These are phyloP conservation scores for Knufia fluminis DNA, from an alignment of 2,329 filamentous ascomycete species.

Conservation along the genomic window DNA sequence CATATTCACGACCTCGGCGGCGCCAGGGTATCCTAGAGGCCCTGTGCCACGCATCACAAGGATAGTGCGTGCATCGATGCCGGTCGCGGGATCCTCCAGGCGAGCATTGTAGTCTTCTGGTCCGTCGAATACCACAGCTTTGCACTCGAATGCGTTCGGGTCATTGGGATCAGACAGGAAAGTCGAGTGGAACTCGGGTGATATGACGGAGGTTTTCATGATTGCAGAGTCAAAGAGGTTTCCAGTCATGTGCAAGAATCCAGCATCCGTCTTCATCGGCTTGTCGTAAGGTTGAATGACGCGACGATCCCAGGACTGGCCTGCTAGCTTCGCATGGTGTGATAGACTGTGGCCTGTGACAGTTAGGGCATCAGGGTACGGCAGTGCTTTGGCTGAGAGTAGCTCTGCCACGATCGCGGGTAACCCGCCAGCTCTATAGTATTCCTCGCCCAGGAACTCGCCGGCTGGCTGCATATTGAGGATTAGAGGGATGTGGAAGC, in stretches of 20 bases:
- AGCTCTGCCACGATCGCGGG: slow-evolving; percentile 47
- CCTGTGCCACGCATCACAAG: slow-evolving; percentile 43
- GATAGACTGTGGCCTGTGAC: slow-evolving; percentile 39
- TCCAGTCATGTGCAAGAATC: slow-evolving; percentile 42
- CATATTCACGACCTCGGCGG: slow-evolving; percentile 47
- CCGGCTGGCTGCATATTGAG: slow-evolving; percentile 49
- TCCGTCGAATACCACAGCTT: slow-evolving; percentile 43
- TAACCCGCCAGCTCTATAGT: slow-evolving; percentile 45
- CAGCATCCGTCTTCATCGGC: slow-evolving; percentile 42
- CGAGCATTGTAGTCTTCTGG: slow-evolving; percentile 41
- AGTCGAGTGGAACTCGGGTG: slow-evolving; percentile 35
- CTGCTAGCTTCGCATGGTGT: slow-evolving; percentile 33
- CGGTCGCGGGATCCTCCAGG: slow-evolving; percentile 33
- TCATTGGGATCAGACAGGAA: slow-evolving; percentile 40
- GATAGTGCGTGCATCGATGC: slow-evolving; percentile 36
- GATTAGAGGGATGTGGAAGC: slow-evolving; percentile 43
- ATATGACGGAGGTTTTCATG: slow-evolving; percentile 46
- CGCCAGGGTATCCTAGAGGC: slow-evolving; percentile 42
- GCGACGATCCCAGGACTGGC: slow-evolving; percentile 41
- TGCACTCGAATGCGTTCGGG: slow-evolving; percentile 41
- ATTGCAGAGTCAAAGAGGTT: slow-evolving; percentile 44
- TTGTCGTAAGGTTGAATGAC: slow-evolving; percentile 39
- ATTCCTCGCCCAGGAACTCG: slow-evolving; percentile 46
- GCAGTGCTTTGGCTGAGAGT: slow-evolving; percentile 38
- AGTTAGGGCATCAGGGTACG: slow-evolving; percentile 34